Conservation (phyloP, 2,329 filamentous ascomycete genomes). For the Diplodia sapinea region DNA sequence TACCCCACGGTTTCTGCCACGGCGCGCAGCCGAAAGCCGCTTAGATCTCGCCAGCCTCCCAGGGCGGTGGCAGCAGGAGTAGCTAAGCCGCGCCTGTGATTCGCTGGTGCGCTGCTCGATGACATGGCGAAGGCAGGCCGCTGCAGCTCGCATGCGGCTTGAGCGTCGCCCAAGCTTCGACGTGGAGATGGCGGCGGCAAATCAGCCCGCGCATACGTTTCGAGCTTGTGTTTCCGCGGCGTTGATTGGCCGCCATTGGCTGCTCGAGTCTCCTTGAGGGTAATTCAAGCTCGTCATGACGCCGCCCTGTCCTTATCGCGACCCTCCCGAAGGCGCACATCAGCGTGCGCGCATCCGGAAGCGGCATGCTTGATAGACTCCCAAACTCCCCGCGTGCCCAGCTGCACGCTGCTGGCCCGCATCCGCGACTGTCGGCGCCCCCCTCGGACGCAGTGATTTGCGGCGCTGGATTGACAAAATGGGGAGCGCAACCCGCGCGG, state of each 20-base stretch:
- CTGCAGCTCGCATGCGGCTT: slow-evolving; percentile 26
- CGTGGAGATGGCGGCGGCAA: slow-evolving; percentile 17
- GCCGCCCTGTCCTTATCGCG: slow-evolving; percentile 30
- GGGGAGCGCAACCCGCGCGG: slow-evolving; percentile 21
- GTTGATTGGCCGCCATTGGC: slow-evolving; percentile 14
- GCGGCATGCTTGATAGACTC: slow-evolving; percentile 23
- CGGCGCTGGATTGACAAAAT: slow-evolving; percentile 12
- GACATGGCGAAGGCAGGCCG: slow-evolving; percentile 17
- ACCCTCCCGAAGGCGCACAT: slow-evolving; percentile 27
- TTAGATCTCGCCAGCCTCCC: slow-evolving; percentile 32
- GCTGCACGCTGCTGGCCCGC: slow-evolving; percentile 17
- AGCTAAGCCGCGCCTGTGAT: slow-evolving; percentile 13
- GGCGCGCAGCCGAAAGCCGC: slow-evolving; percentile 30
- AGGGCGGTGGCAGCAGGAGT: slow-evolving; percentile 39
- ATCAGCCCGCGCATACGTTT: slow-evolving; percentile 17
- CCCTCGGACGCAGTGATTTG: slow-evolving; percentile 6
- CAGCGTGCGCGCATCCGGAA: slow-evolving; percentile 23
- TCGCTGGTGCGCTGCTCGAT: slow-evolving; percentile 18
- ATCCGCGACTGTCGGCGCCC: slow-evolving; percentile 13
- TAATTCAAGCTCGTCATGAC: slow-evolving; percentile 30
- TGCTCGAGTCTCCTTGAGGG: slow-evolving; percentile 28
- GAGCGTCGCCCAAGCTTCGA: slow-evolving; percentile 25
- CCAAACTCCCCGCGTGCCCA: slow-evolving; percentile 27
- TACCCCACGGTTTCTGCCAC: slow-evolving; percentile 45
- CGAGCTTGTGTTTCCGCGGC: slow-evolving; percentile 8